Conservation (phyloP, 176 grass and related monocot species). For the Ensete ventricosum region DNA sequence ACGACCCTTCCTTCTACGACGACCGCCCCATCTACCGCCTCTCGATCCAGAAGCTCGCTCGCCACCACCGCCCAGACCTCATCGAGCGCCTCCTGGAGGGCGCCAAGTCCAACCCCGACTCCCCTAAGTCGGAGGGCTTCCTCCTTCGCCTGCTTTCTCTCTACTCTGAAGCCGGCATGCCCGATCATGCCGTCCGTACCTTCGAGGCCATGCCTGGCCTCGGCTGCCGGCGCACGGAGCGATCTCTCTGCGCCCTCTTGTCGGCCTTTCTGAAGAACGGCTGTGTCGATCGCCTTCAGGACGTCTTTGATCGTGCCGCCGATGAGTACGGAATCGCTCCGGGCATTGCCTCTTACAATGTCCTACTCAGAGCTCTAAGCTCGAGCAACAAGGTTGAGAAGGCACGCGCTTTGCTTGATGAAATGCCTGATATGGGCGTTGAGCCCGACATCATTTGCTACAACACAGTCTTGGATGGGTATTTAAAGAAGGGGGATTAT, state of each 20-base stretch:
- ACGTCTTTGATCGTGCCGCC: conserved; percentile 35
- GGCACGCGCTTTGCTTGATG: conserved; percentile 39
- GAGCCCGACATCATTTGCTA: conserved; percentile 64
- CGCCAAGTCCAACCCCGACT: conserved; percentile 38
- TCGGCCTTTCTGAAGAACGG: conserved; percentile 54
- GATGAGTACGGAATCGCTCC: conserved; percentile 37
- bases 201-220: conserved; percentile 45
- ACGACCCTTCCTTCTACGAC: conserved; percentile 33
- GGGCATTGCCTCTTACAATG: conserved; percentile 48
- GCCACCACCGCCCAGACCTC: conserved; percentile 45
- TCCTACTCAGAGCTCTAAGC: conserved; percentile 37
- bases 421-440: conserved; percentile 38
- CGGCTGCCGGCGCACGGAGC: conserved; percentile 24
- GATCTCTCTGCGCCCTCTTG: conserved; percentile 57
- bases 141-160: conserved; percentile 54
- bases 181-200: conserved; percentile 42
- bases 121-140: conserved; percentile 54
- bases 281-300: conserved; percentile 35
- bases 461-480: conserved; percentile 63
- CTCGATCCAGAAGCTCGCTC: conserved; percentile 38
- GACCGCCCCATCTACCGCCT: conserved; percentile 41
- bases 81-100: conserved; percentile 46
- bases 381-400: conserved; percentile 12
- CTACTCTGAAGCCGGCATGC: conserved; percentile 44
- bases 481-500: conserved; percentile 31